These are phyloP conservation scores for Auricularia heimuer DNA, from an alignment of 768 basidiomycete species.

Conservation along the genomic window DNA sequence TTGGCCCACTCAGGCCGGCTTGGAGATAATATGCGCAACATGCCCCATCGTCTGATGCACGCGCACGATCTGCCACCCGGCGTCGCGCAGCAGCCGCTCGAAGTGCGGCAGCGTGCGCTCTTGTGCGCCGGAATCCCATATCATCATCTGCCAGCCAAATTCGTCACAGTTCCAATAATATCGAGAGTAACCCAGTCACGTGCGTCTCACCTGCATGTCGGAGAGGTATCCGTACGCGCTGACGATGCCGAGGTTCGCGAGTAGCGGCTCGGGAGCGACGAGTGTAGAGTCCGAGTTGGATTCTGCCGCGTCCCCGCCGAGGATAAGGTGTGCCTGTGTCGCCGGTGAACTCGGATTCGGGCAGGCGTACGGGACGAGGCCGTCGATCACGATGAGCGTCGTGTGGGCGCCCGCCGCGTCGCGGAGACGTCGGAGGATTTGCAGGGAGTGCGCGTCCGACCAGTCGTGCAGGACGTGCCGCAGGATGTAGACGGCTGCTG, in stretches of 20 bases:
- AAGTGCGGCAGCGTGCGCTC: no score
- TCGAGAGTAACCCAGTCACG: neutral
- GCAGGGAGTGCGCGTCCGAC: constrained; percentile 47
- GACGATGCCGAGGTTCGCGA: constrained; percentile 65
- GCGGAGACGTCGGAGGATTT: constrained; percentile 37
- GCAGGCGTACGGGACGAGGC: constrained; percentile 60
- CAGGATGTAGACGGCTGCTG: constrained; percentile 49
- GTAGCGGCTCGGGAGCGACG: constrained; percentile 44
- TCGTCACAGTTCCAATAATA: neutral
- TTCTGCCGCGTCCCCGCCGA: constrained; percentile 15
- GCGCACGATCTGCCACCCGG: no score
- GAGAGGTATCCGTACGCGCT: constrained; percentile 60
- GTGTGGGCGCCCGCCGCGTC: constrained; percentile 35
- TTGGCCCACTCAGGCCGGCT: no score
- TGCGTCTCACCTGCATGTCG: constrained; percentile 30
- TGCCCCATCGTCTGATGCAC: no score
- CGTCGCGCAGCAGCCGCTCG: no score
- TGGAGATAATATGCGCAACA: no score
- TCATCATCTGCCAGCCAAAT: neutral
- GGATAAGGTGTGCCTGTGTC: neutral
- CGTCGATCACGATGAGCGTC: constrained; percentile 59
- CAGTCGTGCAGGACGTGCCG: constrained; percentile 71
- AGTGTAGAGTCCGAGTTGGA: constrained; percentile 14
- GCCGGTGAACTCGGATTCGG: no score
- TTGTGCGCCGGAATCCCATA: no score